Percentiles rank a stretch among this genome's conserved stretches.
These are phyloP conservation scores for Suillus weaverae DNA, from an alignment of 768 basidiomycete species.

Conservation along the genomic window DNA sequence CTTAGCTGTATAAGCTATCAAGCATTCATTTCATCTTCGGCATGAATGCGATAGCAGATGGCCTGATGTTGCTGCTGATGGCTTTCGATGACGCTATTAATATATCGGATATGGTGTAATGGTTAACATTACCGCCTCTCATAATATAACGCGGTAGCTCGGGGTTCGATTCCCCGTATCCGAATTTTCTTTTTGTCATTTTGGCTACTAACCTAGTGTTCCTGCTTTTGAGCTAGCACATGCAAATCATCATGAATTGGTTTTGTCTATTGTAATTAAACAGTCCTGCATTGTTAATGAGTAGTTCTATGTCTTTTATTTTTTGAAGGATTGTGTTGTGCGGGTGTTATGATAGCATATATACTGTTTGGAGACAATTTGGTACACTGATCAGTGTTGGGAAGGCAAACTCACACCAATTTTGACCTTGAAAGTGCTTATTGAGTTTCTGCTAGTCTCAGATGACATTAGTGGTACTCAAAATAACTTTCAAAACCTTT, in stretches of 20 bases:
- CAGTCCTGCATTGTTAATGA: not conserved
- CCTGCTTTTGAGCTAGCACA: not conserved
- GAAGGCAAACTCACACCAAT: too few relatives aligned
- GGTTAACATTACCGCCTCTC: constrained; percentile 8
- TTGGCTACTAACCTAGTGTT: not conserved
- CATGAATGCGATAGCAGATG: not conserved
- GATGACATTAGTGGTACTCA: too few relatives aligned
- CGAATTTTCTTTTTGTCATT: constrained; percentile 27
- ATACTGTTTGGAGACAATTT: too few relatives aligned
- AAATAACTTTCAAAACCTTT: too few relatives aligned
- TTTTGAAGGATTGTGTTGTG: not conserved
- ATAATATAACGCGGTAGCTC: constrained; percentile 43
- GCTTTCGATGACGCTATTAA: rapidly evolving
- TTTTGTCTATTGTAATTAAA: not conserved
- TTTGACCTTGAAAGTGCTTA: too few relatives aligned
- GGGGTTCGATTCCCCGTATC: constrained; percentile 60
- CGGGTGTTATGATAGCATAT: too few relatives aligned
- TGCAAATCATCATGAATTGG: not conserved
- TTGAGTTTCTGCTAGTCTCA: too few relatives aligned
- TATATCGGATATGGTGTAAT: constrained; percentile 6
- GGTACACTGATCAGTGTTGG: not conserved
- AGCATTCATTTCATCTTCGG: not conserved
- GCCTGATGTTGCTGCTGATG: not conserved
- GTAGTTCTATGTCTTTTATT: not conserved
- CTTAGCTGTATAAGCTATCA: not conserved